Conservation (phyloP, 331 rosid genomes). For the Quercus phellos region DNA sequence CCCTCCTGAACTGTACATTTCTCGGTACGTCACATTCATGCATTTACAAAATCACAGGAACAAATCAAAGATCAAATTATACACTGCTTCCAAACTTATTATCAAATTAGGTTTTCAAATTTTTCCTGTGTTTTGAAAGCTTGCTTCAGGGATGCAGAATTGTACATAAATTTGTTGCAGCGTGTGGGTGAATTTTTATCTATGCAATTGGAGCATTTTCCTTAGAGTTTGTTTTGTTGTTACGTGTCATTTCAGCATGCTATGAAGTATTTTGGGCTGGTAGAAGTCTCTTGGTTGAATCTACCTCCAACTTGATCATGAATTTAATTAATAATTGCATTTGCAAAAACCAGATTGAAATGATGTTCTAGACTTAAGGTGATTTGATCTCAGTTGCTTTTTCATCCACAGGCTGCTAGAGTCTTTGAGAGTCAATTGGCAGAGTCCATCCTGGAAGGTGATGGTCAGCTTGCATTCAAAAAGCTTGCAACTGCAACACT, state of each 20-base stretch:
- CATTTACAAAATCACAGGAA: not conserved
- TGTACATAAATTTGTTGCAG: not conserved
- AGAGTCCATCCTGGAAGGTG: constrained; percentile 56
- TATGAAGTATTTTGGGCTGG: not conserved
- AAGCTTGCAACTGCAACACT: constrained; percentile 90
- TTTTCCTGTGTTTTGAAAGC: not conserved
- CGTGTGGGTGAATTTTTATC: not conserved
- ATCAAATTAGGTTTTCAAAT: not conserved
- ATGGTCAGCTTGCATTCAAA: constrained; percentile 70
- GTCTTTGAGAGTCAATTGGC: constrained; percentile 78
- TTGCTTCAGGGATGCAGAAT: not conserved
- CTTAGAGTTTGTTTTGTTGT: not conserved
- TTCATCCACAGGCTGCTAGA: constrained; percentile 62
- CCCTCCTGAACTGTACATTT: too few species aligned
- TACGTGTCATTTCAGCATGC: not conserved
- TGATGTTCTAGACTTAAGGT: not conserved
- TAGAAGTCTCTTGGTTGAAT: not conserved
- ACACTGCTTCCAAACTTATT: not conserved
- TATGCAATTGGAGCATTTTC: not conserved
- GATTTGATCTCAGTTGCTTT: constrained; percentile 8
- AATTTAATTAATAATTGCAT: not conserved
- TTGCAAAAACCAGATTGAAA: not conserved
- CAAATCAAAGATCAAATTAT: not conserved
- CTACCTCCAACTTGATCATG: not conserved
- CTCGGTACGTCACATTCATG: too few species aligned